Percentiles rank a stretch among this genome's conserved stretches.
Evolutionary conservation across 805 yeast genomes (phyloP).

Genomic region (Candida yuanshanica): DNA sequence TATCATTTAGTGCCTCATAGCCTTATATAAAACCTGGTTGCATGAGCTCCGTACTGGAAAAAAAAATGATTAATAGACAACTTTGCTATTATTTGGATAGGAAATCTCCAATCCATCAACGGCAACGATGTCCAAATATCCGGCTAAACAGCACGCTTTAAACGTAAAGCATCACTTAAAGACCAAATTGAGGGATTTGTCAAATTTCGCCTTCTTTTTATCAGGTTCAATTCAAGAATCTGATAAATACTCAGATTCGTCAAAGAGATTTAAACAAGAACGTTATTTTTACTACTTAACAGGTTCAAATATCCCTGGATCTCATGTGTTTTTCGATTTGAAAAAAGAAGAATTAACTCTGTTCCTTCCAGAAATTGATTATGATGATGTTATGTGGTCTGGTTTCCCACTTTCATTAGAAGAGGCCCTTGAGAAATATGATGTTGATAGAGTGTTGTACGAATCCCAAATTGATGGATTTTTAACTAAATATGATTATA

Average conservation of each 20-base stretch:
- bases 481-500: constrained; percentile 24
- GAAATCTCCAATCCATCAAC: background rate
- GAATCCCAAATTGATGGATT: constrained; percentile 39
- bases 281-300: constrained; percentile 84
- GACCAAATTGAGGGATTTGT: constrained; percentile 19
- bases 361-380: constrained; percentile 77
- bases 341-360: constrained; percentile 52
- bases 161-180: constrained; percentile 40
- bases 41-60: no score
- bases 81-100: no score
- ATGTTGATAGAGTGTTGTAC: constrained; percentile 78
- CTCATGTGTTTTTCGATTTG: constrained; percentile 57
- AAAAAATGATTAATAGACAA: no score
- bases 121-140: constrained; percentile 47
- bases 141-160: constrained; percentile 73
- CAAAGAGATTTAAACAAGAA: constrained; percentile 77
- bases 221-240: constrained; percentile 55
- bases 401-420: constrained; percentile 73
- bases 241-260: constrained; percentile 75
- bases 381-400: constrained; percentile 94
- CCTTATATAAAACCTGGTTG: no score
- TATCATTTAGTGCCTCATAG: no score
- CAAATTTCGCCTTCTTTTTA: constrained; percentile 42
- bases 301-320: constrained; percentile 79
- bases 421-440: constrained; percentile 60